Percentiles rank a stretch among this genome's conserved stretches.
These are phyloP conservation scores for Vinca minor DNA, from an alignment of 257 asterid species.

Conservation along the genomic window DNA sequence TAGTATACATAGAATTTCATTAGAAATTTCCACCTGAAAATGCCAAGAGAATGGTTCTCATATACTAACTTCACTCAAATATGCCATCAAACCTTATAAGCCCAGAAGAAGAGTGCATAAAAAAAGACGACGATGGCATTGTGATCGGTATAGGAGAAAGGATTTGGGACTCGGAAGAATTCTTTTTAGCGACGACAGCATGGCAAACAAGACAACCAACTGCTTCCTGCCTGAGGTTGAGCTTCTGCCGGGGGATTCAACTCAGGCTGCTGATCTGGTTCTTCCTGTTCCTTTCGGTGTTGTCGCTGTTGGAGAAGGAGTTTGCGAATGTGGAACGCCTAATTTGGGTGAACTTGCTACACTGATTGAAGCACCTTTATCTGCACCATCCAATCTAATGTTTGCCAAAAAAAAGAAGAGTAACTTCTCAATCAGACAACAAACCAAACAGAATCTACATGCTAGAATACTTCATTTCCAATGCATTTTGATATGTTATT, in stretches of 20 bases:
- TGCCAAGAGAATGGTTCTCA: background rate
- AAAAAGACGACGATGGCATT: no score
- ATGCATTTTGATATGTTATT: no score
- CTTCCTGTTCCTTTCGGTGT: slow-evolving; percentile 1
- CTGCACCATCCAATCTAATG: slow-evolving; percentile 26
- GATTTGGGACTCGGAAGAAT: background rate
- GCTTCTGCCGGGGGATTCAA: slow-evolving; percentile 14
- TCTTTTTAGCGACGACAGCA: slow-evolving; percentile 17
- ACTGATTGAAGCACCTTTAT: slow-evolving; percentile 19
- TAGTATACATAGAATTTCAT: background rate
- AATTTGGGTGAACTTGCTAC: slow-evolving; percentile 17
- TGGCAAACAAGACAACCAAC: slow-evolving; percentile 32
- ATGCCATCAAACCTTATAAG: background rate
- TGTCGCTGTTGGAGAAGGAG: slow-evolving; percentile 1
- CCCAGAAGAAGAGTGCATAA: background rate
- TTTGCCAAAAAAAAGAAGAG: background rate
- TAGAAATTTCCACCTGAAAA: background rate
- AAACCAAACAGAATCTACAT: background rate
- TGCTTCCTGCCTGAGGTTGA: slow-evolving; percentile 10
- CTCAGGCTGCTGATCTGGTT: background rate
- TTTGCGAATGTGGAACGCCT: background rate
- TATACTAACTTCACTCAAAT: no score
- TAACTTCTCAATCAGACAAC: background rate
- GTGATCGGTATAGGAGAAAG: background rate
- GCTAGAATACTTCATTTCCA: no score